These are phyloP conservation scores for Cutaneotrichosporon sp. DNA, from an alignment of 1,284 basidiomycete genomes.

Conservation along the genomic window DNA sequence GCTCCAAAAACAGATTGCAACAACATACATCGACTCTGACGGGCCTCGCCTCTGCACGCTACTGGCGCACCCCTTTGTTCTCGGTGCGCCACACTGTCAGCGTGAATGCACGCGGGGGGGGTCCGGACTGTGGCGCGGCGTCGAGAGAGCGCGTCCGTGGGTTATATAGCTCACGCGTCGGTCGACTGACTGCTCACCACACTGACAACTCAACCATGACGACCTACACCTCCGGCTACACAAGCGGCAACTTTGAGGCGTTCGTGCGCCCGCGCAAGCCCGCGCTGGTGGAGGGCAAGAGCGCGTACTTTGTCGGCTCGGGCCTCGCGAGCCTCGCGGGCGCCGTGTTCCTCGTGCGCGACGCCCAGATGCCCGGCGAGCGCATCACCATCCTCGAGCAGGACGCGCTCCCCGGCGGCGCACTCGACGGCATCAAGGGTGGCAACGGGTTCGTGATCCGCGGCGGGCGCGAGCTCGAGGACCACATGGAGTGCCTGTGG, in stretches of 20 bases:
- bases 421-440: not conserved
- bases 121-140: too few relatives aligned
- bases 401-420: too few relatives aligned
- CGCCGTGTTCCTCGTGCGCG: constrained; percentile 13
- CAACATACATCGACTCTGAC: too few relatives aligned
- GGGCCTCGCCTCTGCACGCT: too few relatives aligned
- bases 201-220: not conserved
- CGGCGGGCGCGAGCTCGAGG: constrained; percentile 13
- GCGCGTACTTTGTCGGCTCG: constrained; percentile 4
- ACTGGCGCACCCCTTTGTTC: too few relatives aligned
- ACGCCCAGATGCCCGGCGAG: constrained; percentile 1
- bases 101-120: too few relatives aligned
- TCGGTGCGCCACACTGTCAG: too few relatives aligned
- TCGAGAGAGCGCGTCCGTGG: too few relatives aligned
- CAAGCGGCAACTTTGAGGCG: constrained; percentile 6
- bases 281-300: constrained; percentile 7
- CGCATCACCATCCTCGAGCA: not conserved
- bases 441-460: constrained; percentile 7
- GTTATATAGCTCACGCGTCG: too few relatives aligned
- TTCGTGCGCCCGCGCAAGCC: constrained; percentile 12
- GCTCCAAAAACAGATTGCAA: too few relatives aligned
- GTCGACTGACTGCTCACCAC: too few relatives aligned
- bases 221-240: constrained; percentile 1
- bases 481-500: constrained; percentile 16
- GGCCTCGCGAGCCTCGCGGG: constrained; percentile 8